phyloP scores from a whole-genome alignment of 2,329 filamentous ascomycete species.

The Botrytis porri region DNA sequence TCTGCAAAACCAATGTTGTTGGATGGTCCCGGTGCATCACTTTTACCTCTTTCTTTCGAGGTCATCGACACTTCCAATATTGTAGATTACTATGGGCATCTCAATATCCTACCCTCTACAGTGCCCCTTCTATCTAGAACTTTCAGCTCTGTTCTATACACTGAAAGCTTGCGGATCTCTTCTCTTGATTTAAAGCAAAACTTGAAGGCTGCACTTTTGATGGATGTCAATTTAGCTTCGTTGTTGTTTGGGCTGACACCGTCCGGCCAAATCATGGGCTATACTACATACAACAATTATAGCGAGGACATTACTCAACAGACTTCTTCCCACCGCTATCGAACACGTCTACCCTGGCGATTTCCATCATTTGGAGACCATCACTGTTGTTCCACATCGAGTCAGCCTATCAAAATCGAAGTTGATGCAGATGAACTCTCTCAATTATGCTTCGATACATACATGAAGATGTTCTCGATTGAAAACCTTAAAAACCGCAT shows the following conservation, averaged over 20 bases:
- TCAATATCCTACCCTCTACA: background rate
- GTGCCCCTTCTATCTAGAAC: background rate
- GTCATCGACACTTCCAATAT: conserved; percentile 10
- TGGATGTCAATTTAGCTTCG: background rate
- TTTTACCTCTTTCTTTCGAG: background rate
- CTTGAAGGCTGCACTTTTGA: background rate
- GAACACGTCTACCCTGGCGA: background rate
- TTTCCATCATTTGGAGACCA: background rate
- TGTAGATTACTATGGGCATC: background rate
- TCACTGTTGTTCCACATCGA: background rate
- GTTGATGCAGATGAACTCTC: background rate
- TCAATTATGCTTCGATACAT: background rate
- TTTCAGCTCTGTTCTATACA: background rate
- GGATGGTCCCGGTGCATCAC: background rate
- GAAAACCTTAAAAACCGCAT: background rate
- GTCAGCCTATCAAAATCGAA: background rate
- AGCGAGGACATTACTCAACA: background rate
- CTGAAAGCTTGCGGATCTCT: background rate
- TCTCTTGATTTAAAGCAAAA: background rate
- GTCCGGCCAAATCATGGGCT: background rate
- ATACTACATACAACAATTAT: background rate
- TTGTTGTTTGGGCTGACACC: background rate
- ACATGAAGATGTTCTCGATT: background rate
- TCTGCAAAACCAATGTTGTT: background rate
- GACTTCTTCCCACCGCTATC: background rate